phyloP scores from a whole-genome alignment of 805 yeast genomes.

The Candida sakaeoensis region DNA sequence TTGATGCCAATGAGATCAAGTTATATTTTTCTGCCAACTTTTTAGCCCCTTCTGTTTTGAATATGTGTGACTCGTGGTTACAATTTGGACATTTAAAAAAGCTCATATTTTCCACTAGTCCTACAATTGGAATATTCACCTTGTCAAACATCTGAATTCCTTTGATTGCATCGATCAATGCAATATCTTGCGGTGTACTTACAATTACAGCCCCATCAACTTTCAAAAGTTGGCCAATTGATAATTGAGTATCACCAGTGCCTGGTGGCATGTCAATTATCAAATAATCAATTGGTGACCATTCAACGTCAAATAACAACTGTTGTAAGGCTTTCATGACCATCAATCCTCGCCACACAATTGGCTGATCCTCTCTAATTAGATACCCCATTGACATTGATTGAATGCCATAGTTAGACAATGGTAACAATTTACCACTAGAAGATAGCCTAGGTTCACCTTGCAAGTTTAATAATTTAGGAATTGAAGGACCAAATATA shows the following conservation, averaged over 20 bases:
- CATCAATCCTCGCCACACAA: constrained; percentile 85
- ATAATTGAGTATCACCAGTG: constrained; percentile 82
- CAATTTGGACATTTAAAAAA: constrained; percentile 74
- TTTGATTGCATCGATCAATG: constrained; percentile 72
- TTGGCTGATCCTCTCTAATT: constrained; percentile 59
- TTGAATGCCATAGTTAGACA: constrained; percentile 69
- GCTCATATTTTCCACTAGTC: constrained; percentile 83
- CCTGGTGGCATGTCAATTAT: constrained; percentile 90
- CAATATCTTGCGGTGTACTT: constrained; percentile 84
- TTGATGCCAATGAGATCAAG: constrained; percentile 55
- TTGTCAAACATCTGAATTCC: constrained; percentile 77
- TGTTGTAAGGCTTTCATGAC: constrained; percentile 87
- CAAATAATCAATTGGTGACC: constrained; percentile 64
- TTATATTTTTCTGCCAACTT: constrained; percentile 48
- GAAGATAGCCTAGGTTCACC: constrained; percentile 65
- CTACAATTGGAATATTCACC: constrained; percentile 67
- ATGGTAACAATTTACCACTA: constrained; percentile 58
- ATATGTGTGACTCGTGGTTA: constrained; percentile 65
- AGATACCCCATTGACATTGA: constrained; percentile 90
- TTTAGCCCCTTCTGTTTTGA: constrained; percentile 60
- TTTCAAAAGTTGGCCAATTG: constrained; percentile 73
- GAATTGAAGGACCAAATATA: constrained; percentile 81
- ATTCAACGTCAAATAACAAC: constrained; percentile 74
- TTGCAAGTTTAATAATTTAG: constrained; percentile 59
- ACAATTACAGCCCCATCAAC: constrained; percentile 81